Percentiles rank a stretch among this genome's conserved stretches.
Conservation (phyloP, 768 basidiomycete genomes). For the Nidularia pulvinata region DNA sequence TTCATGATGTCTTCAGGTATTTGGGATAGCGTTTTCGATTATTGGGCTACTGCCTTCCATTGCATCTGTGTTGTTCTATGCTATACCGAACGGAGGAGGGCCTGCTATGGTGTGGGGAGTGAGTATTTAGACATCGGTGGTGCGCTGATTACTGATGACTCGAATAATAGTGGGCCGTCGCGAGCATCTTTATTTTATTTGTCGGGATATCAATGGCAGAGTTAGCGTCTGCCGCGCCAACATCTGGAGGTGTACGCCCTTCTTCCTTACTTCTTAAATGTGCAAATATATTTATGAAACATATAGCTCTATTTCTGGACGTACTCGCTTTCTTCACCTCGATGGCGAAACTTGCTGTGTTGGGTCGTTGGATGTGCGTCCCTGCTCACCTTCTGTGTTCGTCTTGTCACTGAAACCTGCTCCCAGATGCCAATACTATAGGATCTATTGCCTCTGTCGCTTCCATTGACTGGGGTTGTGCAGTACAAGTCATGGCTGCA, state of each 20-base stretch:
- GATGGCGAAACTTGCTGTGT: slow-evolving; percentile 44
- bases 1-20: slow-evolving; percentile 40
- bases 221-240: slow-evolving; percentile 69
- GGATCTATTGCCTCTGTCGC: slow-evolving; percentile 49
- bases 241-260: slow-evolving; percentile 60
- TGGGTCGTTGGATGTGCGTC: slow-evolving; percentile 55
- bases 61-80: slow-evolving; percentile 52
- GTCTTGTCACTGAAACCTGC: neutral
- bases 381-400: neutral
- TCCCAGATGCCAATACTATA: slow-evolving; percentile 47
- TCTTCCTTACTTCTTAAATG: neutral
- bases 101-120: slow-evolving; percentile 78
- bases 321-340: slow-evolving; percentile 35
- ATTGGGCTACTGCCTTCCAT: slow-evolving; percentile 70
- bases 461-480: slow-evolving; percentile 68
- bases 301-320: slow-evolving; percentile 55
- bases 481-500: slow-evolving; percentile 66
- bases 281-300: neutral
- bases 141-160: slow-evolving; percentile 6
- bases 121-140: slow-evolving; percentile 14
- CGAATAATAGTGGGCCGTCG: slow-evolving; percentile 56
- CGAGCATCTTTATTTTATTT: slow-evolving; percentile 59
- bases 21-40: slow-evolving; percentile 71
- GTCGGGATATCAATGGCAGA: slow-evolving; percentile 73
- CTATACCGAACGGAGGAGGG: slow-evolving; percentile 69